Percentiles rank a stretch among this genome's conserved stretches.
Conservation (phyloP, 148 eudicot genomes). For the Nepenthes mirabilis region DNA sequence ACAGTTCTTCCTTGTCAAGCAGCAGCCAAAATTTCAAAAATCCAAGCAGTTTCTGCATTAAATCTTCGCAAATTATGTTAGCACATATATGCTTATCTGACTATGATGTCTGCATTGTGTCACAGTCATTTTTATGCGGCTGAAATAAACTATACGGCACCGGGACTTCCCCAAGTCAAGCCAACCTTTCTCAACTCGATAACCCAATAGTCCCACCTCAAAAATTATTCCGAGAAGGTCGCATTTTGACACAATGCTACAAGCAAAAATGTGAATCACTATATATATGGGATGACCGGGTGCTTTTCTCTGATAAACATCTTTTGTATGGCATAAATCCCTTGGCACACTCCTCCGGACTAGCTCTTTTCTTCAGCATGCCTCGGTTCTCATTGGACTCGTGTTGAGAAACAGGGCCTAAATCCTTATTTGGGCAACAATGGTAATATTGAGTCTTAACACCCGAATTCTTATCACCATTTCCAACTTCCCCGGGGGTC, state of each 20-base stretch:
- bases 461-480: constrained; percentile 16
- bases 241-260: constrained; percentile 14
- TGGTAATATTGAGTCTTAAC: constrained; percentile 18
- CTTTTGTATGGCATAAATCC: constrained; percentile 93
- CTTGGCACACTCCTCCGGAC: constrained; percentile 12
- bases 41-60: too few species aligned
- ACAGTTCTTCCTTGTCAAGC: too few species aligned
- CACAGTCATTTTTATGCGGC: too few species aligned
- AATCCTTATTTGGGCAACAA: neutral
- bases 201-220: too few species aligned
- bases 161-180: too few species aligned
- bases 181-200: too few species aligned
- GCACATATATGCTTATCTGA: too few species aligned
- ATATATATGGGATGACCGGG: constrained; percentile 13
- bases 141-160: too few species aligned
- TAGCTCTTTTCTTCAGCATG: constrained; percentile 5
- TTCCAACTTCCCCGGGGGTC: constrained; percentile 4
- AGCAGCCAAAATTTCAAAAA: too few species aligned
- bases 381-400: neutral
- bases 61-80: too few species aligned
- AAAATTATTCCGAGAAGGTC: too few species aligned
- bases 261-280: constrained; percentile 54
- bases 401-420: neutral
- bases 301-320: constrained; percentile 28
- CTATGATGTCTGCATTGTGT: too few species aligned